Conservation (phyloP, 441 rosid genomes). For the Sinapis alba region DNA sequence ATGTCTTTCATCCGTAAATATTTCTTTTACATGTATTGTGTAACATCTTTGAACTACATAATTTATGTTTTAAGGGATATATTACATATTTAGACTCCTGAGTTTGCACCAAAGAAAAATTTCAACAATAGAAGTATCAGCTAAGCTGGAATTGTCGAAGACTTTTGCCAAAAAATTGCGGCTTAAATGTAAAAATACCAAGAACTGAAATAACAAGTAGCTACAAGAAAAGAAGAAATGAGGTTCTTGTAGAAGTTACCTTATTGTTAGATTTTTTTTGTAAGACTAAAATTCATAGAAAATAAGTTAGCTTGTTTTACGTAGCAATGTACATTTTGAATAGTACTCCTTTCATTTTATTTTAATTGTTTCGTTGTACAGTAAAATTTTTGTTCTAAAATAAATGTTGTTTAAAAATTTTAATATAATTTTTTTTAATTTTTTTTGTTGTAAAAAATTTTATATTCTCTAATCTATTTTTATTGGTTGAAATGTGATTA, state of each 20-base stretch:
- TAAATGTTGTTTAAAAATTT: too few species aligned
- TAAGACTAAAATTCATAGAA: neutral
- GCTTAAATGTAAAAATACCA: slow-evolving; percentile 17
- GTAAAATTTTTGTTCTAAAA: too few species aligned
- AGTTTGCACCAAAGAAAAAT: neutral
- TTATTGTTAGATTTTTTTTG: neutral
- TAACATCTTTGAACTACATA: neutral
- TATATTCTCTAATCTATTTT: too few species aligned
- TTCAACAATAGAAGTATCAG: neutral
- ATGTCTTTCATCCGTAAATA: neutral
- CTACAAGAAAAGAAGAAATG: neutral
- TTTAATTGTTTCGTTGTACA: too few species aligned
- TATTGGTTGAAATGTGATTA: too few species aligned
- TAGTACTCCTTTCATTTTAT: neutral
- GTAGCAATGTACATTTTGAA: neutral
- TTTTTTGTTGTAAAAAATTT: too few species aligned
- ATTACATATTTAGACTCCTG: neutral
- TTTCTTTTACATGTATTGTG: neutral
- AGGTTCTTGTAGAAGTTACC: neutral
- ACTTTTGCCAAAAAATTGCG: neutral
- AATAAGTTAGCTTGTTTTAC: neutral
- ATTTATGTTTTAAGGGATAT: neutral
- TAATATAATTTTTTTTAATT: too few species aligned
- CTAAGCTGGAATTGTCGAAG: neutral
- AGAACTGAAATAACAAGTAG: neutral